A percentile compares a stretch with the other conserved stretches of the same genome.
Evolutionary conservation across 139 green algal genomes (phyloP).

Genomic region (Ettlia oleoabundans): DNA sequence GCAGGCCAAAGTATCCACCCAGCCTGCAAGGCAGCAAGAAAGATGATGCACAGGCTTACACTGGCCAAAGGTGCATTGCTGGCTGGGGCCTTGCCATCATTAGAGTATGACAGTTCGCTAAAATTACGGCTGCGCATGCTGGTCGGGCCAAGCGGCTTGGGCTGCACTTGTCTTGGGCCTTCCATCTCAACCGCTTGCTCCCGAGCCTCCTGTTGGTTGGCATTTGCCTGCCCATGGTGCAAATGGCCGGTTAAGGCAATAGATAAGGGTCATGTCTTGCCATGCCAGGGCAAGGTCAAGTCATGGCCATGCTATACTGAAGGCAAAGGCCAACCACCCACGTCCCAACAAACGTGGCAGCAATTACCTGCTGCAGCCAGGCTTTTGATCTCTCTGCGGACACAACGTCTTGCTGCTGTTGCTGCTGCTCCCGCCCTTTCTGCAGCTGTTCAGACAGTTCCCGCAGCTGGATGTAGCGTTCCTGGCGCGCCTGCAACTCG

Average conservation of each 20-base stretch:
- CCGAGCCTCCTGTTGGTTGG: too few species aligned
- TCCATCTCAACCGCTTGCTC: neutral
- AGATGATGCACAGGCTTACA: neutral
- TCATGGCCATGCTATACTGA: too few species aligned
- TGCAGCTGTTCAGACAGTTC: neutral
- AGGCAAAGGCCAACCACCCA: too few species aligned
- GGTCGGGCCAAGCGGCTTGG: neutral
- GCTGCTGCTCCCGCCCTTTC: neutral
- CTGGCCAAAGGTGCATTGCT: neutral
- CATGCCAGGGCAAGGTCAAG: too few species aligned
- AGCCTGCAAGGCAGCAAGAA: too few species aligned
- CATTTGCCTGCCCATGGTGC: too few species aligned
- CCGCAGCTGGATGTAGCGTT: neutral
- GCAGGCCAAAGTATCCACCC: neutral
- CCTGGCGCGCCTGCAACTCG: neutral
- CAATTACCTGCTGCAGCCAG: neutral
- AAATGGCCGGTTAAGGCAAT: too few species aligned
- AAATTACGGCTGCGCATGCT: neutral
- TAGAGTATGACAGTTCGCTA: neutral
- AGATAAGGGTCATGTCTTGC: too few species aligned
- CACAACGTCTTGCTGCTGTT: neutral
- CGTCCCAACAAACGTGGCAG: too few species aligned
- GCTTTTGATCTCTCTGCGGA: neutral
- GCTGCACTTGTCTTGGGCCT: neutral
- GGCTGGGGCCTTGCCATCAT: neutral